Base-by-base conservation (phyloP, 1,139 yeast genomes). In the Taphrina confusa region DNA sequence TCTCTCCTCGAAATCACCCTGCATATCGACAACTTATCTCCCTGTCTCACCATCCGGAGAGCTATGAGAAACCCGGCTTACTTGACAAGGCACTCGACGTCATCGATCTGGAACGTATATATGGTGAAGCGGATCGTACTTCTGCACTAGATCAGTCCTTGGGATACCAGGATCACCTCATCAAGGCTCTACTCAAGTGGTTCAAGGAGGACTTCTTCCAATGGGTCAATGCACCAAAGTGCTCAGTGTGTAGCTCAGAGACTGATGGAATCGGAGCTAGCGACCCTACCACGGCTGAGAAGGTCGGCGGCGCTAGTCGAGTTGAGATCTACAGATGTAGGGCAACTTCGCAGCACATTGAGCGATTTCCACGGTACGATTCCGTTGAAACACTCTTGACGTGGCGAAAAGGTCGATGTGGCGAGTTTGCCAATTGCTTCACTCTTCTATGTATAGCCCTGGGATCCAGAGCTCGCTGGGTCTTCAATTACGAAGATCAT, bases 391-490 rank as follows among this genome's bases (percentile, higher is more conserved):
- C 75, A 0, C 81, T 81, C 63, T 73, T 92, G 34, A 74, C 78
- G 25, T 81, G 85, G 0, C 74, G 89, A 40, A 70, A 71, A 33
- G 97, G 97, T 0, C 76, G 98, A 49, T 91, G 98, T 73, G 98
- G 98, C 1, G 98, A 91, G 71, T 91, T 95, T 95, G 94, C 91
- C 61, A 87, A 87, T 70, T 81, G 94, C 65, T 90, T 91, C 69
- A 78, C 87, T 59, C 74, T 89, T 44, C 73, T 90, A 2, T 74
- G 91, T 62, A 78, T 83, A 42, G 83, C 95, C 0, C 73, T 90
- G 37, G 89, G 86, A 0, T 73, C 83, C 5, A 75, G 80, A 37
- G 77, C 79, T 0, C 73, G 98, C 60, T 90, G 85, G 69, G 77
- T 90, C 1, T 87, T 95, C 95, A 90, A 90, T 70, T 76, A 80